Base-by-base conservation (phyloP, 805 yeast species). In the Saccharomyces eubayanus region DNA sequence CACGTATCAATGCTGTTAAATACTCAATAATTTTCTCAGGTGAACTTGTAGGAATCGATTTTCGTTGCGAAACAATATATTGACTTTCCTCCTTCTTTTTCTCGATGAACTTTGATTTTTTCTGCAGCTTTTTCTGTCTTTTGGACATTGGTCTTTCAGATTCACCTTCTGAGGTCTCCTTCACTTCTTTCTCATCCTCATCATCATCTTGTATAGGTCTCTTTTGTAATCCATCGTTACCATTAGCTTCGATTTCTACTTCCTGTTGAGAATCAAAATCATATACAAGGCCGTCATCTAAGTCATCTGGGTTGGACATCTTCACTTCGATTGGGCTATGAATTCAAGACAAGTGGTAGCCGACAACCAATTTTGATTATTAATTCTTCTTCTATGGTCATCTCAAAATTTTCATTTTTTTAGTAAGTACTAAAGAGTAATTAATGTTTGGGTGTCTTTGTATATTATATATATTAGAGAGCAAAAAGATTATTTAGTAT, bases 221-320 rank as follows among this genome's bases (percentile, higher is more conserved):
- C 40, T 58, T 62, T 31, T 57, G 20, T 24, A 41, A 31, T 2
- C 52, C 63, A 20, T 60, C 67, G 16, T 68, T 72, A 11, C 59
- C 61, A 10, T 58, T 67, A 40, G 64, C 68, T 11, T 64, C 72
- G 3, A 57, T 70, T 30, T 63, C 69, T 11, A 60, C 72, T 11
- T 68, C 67, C 30, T 69, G 74, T 46, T 68, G 71, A 31, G 67
- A 72, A 16, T 71, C 80, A 41, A 69, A 64, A 5, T 74, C 77
- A 63, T 86, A 87, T 3, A 77, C 85, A 50, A 89, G 72, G 2
- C 89, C 92, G 65, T 88, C 96, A 51, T 87, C 91, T 55, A 89
- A 73, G 56, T 85, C 96, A 68, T 89, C 96, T 14, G 78, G 86
- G 46, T 66, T 62, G 6, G 65, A 57, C 70, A 66, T 66, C 10